A percentile compares a stretch with the other conserved stretches of the same genome.
These are phyloP conservation scores for Suillus hirtellus DNA, from an alignment of 768 basidiomycete genomes.

Conservation along the genomic window DNA sequence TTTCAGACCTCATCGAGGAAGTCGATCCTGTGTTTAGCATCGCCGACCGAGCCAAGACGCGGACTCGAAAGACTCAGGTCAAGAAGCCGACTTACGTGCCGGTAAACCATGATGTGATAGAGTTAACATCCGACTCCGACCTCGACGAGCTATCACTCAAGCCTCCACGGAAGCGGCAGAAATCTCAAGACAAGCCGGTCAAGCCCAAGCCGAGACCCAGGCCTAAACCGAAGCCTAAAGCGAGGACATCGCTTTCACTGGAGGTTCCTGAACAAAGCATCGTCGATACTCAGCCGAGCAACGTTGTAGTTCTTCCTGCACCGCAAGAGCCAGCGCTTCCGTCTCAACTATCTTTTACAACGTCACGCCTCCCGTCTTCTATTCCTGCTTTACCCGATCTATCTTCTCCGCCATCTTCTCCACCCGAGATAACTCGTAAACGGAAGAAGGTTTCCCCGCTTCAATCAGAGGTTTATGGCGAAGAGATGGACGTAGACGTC, in stretches of 20 bases:
- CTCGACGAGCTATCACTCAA: constrained; percentile 40
- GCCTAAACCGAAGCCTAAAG: constrained; percentile 20
- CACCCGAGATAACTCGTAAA: constrained; percentile 23
- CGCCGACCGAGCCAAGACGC: constrained; percentile 61
- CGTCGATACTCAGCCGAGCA: constrained; percentile 20
- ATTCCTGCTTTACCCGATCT: constrained; percentile 23
- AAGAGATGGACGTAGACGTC: constrained; percentile 17
- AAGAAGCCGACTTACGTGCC: constrained; percentile 16
- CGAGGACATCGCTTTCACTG: constrained; percentile 12
- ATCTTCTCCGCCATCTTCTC: constrained; percentile 27
- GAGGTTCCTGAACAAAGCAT: constrained; percentile 3
- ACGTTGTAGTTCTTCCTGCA: constrained; percentile 33
- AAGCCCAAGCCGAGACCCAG: constrained; percentile 26
- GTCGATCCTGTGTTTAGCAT: constrained; percentile 37
- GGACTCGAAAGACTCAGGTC: constrained; percentile 38
- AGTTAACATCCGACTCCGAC: constrained; percentile 42
- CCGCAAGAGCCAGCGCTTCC: constrained; percentile 27
- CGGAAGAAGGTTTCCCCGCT: constrained; percentile 25
- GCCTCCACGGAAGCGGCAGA: constrained; percentile 30
- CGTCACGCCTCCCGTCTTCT: constrained; percentile 25
- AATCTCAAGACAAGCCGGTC: constrained; percentile 28
- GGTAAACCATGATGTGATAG: constrained; percentile 39
- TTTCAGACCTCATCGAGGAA: constrained; percentile 19
- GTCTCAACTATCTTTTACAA: constrained; percentile 38
- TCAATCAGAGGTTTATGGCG: constrained; percentile 16